Evolutionary conservation across 106 monocot genomes (phyloP).

Genomic region (Allium fistulosum): DNA sequence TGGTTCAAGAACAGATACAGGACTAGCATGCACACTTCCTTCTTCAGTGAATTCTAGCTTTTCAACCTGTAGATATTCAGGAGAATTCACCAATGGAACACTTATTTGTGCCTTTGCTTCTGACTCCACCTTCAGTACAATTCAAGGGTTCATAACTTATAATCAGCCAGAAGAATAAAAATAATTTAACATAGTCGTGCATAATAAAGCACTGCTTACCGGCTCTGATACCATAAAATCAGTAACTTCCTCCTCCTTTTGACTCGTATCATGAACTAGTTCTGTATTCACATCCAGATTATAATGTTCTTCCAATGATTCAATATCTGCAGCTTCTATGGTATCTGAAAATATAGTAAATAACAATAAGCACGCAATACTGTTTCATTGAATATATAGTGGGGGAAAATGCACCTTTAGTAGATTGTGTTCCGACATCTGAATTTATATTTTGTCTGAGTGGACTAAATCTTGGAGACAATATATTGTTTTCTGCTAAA

Average conservation of each 20-base stretch:
- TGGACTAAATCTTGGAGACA: slow-evolving; percentile 26
- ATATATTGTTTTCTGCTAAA: slow-evolving; percentile 25
- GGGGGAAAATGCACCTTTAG: slow-evolving; percentile 16
- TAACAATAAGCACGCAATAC: background rate
- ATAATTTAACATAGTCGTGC: no score
- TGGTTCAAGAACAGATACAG: slow-evolving; percentile 65
- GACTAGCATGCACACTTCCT: slow-evolving; percentile 49
- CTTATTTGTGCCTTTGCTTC: no score
- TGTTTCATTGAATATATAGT: background rate
- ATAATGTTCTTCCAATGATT: background rate
- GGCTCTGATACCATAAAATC: slow-evolving; percentile 1
- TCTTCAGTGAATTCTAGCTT: slow-evolving; percentile 10
- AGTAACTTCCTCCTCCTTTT: no score
- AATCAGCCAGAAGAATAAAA: no score
- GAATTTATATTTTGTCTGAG: slow-evolving; percentile 10
- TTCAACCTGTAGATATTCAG: slow-evolving; percentile 14
- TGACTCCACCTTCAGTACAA: no score
- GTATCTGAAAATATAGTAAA: background rate
- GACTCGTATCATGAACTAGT: background rate
- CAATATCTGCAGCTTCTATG: slow-evolving; percentile 9
- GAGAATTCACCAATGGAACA: background rate
- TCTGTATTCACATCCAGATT: slow-evolving; percentile 1
- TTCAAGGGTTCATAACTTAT: no score
- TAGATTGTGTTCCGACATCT: background rate
- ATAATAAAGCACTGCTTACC: slow-evolving; percentile 22